Evolutionary conservation across 78 protist species (phyloP).

Genomic region (Pigoraptor vietnamica): DNA sequence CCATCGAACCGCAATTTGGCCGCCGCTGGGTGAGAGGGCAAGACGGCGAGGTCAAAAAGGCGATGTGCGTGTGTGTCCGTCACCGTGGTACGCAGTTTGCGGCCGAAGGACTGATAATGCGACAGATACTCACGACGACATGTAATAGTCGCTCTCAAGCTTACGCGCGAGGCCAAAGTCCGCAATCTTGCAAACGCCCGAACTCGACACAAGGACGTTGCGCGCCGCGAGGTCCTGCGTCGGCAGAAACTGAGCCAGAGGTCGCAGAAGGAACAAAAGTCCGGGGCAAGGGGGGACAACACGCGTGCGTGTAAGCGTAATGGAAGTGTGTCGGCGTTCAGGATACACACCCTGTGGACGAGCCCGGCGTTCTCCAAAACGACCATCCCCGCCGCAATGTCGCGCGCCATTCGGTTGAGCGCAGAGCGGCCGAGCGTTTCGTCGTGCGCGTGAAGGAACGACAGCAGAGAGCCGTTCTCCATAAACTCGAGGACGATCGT

Average conservation of each 20-base stretch:
- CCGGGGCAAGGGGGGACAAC: not conserved
- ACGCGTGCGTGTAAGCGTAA: not conserved
- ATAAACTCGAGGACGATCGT: not conserved
- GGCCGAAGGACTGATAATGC: no score
- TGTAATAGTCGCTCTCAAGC: not conserved
- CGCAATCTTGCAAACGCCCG: not conserved
- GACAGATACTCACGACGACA: no score
- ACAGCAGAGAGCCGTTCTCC: not conserved
- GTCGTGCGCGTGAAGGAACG: not conserved
- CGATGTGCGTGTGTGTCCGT: not conserved
- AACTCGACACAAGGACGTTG: not conserved
- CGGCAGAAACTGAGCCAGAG: no score
- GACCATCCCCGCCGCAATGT: not conserved
- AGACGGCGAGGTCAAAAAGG: not conserved
- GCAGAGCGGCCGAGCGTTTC: not conserved
- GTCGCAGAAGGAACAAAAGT: not conserved
- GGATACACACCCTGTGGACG: not conserved
- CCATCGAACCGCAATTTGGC: not conserved
- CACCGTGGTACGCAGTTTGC: not conserved
- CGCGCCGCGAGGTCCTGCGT: not conserved
- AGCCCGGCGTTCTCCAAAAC: not conserved
- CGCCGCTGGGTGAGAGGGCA: not conserved
- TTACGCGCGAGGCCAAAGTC: slow-evolving; percentile 18
- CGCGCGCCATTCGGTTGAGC: not conserved
- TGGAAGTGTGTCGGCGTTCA: not conserved